Evolutionary conservation across 768 basidiomycete species (phyloP), one percentile per base, ranked within the genome.

Genomic region (Infundibulicybe gibba): DNA sequence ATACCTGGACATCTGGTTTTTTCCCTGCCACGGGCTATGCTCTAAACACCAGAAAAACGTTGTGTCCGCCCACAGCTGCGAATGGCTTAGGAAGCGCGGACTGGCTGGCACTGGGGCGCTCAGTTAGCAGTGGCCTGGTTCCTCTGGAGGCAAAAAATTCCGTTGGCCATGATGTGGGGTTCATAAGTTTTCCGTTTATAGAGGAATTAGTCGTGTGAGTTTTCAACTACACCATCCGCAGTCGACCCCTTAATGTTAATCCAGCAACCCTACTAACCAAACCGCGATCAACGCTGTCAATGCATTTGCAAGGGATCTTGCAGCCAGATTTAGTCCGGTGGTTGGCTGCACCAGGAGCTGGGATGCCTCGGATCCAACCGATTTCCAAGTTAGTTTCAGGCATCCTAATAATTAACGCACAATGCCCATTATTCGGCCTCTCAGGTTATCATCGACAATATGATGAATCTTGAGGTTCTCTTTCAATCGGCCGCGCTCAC

Each of bases 401-500:
- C 19, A 16, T 39, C 6, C 15, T 16, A 32, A 2, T 34, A 6
- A 20, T 25, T 5, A 20, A 14, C 25, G 32, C 6, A n/a, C 16
- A 17, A 3, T n/a, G 10, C 4, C 37, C 39, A 40, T 1, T 9
- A 38, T 35, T 19, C 2, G 12, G 14, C 15, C 31, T n/a, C 37
- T 6, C 50, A 77, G 79, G 84, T 87, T 42, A 85, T 87, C 59
- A 85, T 87, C 40, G 85, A 87, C 65, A 86, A 85, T 58, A 85
- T 87, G 84, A 85, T 88, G 82, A 87, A 83, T 54, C 74, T 88
- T 15, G 83, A 87, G 61, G 68, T 84, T 13, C 61, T 86, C n/a
- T 81, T 81, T 57, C 71, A 71, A 5, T 78, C 79, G 5, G 77
- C 71, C 35, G 64, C 64, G n/a, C 62, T 86, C 17, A 86, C 81